A percentile compares a stretch with the other conserved stretches of the same genome.
Conservation (phyloP, 2,329 filamentous ascomycete species). For the Ophiostoma angusticollis region DNA sequence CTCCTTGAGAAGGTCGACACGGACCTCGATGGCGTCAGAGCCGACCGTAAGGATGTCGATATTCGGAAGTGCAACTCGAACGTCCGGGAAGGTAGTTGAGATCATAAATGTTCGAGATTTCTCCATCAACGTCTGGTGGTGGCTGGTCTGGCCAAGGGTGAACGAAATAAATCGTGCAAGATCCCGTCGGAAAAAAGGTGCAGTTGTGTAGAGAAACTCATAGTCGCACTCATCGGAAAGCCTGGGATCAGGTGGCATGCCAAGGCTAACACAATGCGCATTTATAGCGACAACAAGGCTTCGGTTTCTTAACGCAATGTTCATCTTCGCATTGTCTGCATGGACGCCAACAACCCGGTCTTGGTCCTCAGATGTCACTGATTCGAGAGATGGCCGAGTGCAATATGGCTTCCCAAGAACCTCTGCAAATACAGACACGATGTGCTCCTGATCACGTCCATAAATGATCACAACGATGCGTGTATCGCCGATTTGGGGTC, state of each 20-base stretch:
- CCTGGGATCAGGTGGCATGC: constrained; percentile 52
- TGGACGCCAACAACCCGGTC: constrained; percentile 57
- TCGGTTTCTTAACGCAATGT: constrained; percentile 45
- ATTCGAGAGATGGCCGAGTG: constrained; percentile 41
- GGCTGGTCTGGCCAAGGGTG: constrained; percentile 64
- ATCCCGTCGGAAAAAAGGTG: constrained; percentile 60
- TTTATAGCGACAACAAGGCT: constrained; percentile 56
- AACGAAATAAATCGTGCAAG: constrained; percentile 69
- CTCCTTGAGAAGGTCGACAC: constrained; percentile 70
- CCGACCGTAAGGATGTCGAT: constrained; percentile 80
- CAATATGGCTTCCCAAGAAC: constrained; percentile 63
- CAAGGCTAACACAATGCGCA: constrained; percentile 60
- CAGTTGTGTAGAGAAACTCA: constrained; percentile 70
- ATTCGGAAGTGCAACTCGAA: constrained; percentile 69
- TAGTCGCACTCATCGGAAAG: constrained; percentile 65
- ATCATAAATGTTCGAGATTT: constrained; percentile 75
- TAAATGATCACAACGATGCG: constrained; percentile 56
- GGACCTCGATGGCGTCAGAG: constrained; percentile 72
- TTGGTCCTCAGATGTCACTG: constrained; percentile 40
- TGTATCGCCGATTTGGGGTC: constrained; percentile 39
- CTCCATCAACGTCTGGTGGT: constrained; percentile 63
- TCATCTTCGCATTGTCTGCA: constrained; percentile 40
- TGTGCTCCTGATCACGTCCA: constrained; percentile 56
- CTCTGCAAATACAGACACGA: constrained; percentile 64
- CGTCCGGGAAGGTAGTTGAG: constrained; percentile 78